A percentile compares a stretch with the other conserved stretches of the same genome.
Evolutionary conservation across 495 filamentous ascomycete genomes (phyloP).

Genomic region (Rostrohypoxylon terebratum): DNA sequence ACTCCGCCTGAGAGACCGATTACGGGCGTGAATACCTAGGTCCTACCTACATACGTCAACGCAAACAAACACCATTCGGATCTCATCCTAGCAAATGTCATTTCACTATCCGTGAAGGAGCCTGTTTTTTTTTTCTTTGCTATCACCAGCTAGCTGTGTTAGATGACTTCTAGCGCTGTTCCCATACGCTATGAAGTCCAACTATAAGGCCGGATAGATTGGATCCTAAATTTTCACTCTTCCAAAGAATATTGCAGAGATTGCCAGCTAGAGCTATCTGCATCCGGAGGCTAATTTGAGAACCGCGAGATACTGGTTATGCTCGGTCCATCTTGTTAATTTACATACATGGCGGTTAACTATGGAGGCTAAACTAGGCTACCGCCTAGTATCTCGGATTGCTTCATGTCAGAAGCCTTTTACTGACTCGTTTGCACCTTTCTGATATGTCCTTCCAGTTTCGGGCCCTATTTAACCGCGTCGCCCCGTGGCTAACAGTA

Average conservation of each 20-base stretch:
- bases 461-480: conserved; percentile 13
- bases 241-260: conserved; percentile 13
- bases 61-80: conserved; percentile 7
- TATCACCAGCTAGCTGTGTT: neutral
- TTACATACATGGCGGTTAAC: conserved; percentile 12
- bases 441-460: neutral
- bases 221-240: conserved; percentile 26
- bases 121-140: neutral
- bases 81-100: neutral
- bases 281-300: neutral
- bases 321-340: conserved; percentile 16
- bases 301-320: conserved; percentile 29
- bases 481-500: neutral
- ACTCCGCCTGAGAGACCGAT: conserved; percentile 2
- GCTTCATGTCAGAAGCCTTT: neutral
- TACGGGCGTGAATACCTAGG: neutral
- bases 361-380: neutral
- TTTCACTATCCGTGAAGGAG: neutral
- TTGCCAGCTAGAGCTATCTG: neutral
- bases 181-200: conserved; percentile 10
- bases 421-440: conserved; percentile 13
- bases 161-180: conserved; percentile 15
- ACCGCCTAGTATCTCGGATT: conserved; percentile 12
- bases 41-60: neutral
- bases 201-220: conserved; percentile 32